Evolutionary conservation across 148 eudicot species (phyloP), one percentile per base, ranked within the genome.

Genomic region (Linanthus parryae): DNA sequence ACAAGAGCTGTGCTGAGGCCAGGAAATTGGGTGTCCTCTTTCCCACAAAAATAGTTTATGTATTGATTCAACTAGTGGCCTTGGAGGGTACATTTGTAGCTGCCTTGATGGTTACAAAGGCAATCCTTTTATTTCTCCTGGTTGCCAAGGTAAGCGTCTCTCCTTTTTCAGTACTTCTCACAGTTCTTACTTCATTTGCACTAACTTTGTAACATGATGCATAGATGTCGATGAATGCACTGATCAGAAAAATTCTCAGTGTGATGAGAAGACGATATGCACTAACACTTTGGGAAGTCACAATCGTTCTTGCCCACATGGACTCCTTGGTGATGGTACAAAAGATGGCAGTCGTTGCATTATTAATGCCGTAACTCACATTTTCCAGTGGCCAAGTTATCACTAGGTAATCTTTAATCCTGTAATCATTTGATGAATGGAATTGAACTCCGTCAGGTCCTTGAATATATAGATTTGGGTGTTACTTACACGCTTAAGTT

Each of bases 61-160:
- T 52, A 35, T 56, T 8, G 73, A 75, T 28, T 71, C 70, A 15
- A 61, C 33, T 5, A 55, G 40, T 0, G 75, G 80, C 0, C 18
- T 25, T 23, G 69, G 62, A 42, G 81, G 81, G 5, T 75, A 71
- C 18, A 47, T 49, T 20, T 71, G 76, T 27, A 47, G 36, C 9
- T 75, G 81, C 51, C 34, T 34, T 1, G 3, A 46, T 7, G 81
- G 81, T 38, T 75, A 62, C 25, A 39, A 39, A 49, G 80, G 80
- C 12, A 67, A 70, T 31, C 80, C 80, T 21, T 75, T 70, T 56
- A 50, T 75, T 16, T 31, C 44, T 48, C 75, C 73, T 4, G 76
- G 76, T n/a, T 71, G 76, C 35, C 62, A 37, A 39, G 76, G 76
- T 71, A 29, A 24, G 34, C 43, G 40, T 34, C 1, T 4, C 26